Conservation (phyloP, 441 rosid genomes). For the Aquilaria agallochum region DNA sequence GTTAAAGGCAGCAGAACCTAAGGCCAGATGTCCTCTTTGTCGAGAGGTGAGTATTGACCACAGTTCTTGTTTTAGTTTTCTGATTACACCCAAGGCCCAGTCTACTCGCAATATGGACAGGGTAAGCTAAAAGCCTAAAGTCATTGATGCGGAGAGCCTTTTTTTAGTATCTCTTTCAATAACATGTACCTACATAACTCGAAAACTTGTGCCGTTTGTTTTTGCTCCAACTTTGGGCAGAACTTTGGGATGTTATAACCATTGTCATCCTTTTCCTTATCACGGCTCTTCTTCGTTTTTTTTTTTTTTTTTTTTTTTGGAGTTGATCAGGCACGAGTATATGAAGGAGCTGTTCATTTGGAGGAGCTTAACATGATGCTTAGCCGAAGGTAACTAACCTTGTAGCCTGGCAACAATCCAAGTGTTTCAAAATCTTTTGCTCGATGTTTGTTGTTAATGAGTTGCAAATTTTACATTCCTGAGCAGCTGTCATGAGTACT, state of each 20-base stretch:
- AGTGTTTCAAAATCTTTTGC: neutral
- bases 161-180: neutral
- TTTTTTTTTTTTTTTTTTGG: constrained; percentile 4
- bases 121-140: too few relatives aligned
- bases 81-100: neutral
- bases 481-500: constrained; percentile 68
- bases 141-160: neutral
- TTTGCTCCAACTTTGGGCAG: neutral
- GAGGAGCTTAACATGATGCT: constrained; percentile 71
- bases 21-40: constrained; percentile 74
- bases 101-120: too few relatives aligned
- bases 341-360: constrained; percentile 67
- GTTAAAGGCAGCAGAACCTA: constrained; percentile 52
- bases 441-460: too few relatives aligned
- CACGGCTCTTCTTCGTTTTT: neutral
- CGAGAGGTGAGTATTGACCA: constrained; percentile 54
- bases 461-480: neutral
- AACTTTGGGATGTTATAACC: neutral
- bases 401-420: neutral
- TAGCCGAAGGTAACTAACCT: constrained; percentile 48
- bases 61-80: neutral
- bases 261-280: neutral
- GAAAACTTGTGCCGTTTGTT: constrained; percentile 3
- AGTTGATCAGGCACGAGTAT: constrained; percentile 50
- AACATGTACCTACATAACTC: neutral